Evolutionary conservation across 1,284 basidiomycete species (phyloP), one percentile per base, ranked within the genome.

Genomic region (Trametes polyzona): DNA sequence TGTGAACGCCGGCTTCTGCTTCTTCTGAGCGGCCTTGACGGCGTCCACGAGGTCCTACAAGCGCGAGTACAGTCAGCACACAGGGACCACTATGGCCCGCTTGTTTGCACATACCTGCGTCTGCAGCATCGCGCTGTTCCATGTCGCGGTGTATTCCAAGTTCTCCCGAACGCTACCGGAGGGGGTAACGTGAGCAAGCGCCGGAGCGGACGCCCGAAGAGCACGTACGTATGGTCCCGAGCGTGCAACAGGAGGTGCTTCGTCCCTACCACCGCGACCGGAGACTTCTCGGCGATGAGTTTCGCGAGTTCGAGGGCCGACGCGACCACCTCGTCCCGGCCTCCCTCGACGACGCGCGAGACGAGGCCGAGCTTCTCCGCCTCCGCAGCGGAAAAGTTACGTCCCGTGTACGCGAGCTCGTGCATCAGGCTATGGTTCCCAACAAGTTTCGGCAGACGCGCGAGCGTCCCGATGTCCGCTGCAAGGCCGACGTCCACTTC

Each of bases 401-500:
- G 79, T 1, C 84, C 89, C 0, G 93, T 93, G 67, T 92, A 86
- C 0, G 91, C 89, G 9, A 96, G 78, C 73, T 98, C 95, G 49
- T 86, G 78, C 0, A 87, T 77, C n/a, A 91, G 77, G 7, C 90
- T 92, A 32, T 86, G 83, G 74, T 95, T 96, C 0, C 87, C 92
- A 0, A 86, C 83, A 41, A 92, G 81, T 69, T 94, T 93, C 0
- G 92, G 93, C 27, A 96, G 78, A 36, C 90, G 86, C 30, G 95
- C 92, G 14, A 98, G 82, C 0, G 93, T 90, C 2, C 95, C 95
- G 46, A 96, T 89, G 71, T 97, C 95, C 1, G 95, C 92, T 2
- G 95, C 94, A 0, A 97, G 78, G 0, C 93, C 95, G 8, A 95
- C 84, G 67, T 95, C 93, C 8, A 95, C 90, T 81, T 98, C 95